Evolutionary conservation across 2,329 filamentous ascomycete species (phyloP).

Genomic region (Epichloe baconii): DNA sequence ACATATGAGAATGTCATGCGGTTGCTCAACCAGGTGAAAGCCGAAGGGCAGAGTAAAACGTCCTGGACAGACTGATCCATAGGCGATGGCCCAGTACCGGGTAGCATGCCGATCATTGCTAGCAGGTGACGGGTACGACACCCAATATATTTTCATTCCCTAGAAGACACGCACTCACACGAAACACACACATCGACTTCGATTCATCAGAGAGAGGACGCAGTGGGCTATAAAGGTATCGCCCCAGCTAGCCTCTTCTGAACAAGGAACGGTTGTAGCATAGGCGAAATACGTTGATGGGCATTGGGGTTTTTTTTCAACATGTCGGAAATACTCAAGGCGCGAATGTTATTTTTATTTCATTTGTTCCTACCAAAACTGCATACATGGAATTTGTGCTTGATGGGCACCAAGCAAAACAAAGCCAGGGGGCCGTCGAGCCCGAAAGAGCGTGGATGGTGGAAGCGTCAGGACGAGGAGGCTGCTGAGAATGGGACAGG

Average conservation of each 20-base stretch:
- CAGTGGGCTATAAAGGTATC: not conserved
- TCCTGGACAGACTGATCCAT: constrained; percentile 8
- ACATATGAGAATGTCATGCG: constrained; percentile 76
- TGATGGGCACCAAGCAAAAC: not conserved
- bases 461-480: not conserved
- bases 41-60: constrained; percentile 24
- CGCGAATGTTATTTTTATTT: not conserved
- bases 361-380: not conserved
- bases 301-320: constrained; percentile 5
- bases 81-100: not conserved
- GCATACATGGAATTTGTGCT: not conserved
- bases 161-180: constrained; percentile 7
- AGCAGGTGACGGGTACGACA: not conserved
- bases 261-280: constrained; percentile 16
- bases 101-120: no score
- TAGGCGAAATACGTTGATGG: constrained; percentile 20
- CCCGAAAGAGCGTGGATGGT: not conserved
- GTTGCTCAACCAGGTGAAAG: constrained; percentile 31
- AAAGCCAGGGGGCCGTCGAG: not conserved
- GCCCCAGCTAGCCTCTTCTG: constrained; percentile 1
- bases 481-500: not conserved
- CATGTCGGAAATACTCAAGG: not conserved
- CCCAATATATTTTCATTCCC: not conserved
- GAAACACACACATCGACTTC: not conserved
- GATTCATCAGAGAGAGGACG: constrained; percentile 1